A percentile compares a stretch with the other conserved stretches of the same genome.
phyloP scores from a whole-genome alignment of 129 eudicot genomes.

The carrot (Daucus carota) region DH1_v3.0 NC_030386.2:29068501-29069000 shows the following conservation, averaged over 20 bases:
- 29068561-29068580: constrained; percentile 38
- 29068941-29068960: constrained; percentile 28
- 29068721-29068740: constrained; percentile 22
- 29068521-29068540: constrained; percentile 37
- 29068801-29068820: constrained; percentile 7
- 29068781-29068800: constrained; percentile 63
- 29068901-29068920: constrained; percentile 21
- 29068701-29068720: constrained; percentile 44
- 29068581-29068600: constrained; percentile 37
- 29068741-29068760: constrained; percentile 25
- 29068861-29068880: constrained; percentile 1
- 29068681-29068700: constrained; percentile 38
- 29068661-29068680: constrained; percentile 41
- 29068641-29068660: constrained; percentile 23
- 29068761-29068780: constrained; percentile 50
- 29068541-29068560: constrained; percentile 16
- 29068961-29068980: constrained; percentile 28
- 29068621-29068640: constrained; percentile 32
- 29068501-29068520: constrained; percentile 39
- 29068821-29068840: constrained; percentile 38
- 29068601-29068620: constrained; percentile 32
- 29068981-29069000: constrained; percentile 55
- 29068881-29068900: constrained; percentile 45
- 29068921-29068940: constrained; percentile 40
- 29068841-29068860: constrained; percentile 32